Evolutionary conservation across 768 basidiomycete genomes (phyloP), one percentile per base, ranked within the genome.

Genomic region (Brasilioporus rufonigricans): DNA sequence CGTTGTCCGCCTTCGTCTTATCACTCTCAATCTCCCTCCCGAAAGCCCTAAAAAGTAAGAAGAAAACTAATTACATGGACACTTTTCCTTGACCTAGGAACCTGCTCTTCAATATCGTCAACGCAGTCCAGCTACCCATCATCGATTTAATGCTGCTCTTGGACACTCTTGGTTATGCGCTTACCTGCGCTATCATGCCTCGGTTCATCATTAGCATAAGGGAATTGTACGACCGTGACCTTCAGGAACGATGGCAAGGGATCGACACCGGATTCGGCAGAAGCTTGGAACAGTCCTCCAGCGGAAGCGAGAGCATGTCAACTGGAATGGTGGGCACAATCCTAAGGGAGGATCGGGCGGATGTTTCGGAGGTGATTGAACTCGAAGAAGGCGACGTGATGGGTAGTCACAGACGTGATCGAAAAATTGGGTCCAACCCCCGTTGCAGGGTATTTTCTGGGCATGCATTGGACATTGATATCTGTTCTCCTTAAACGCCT

Each of bases 141-240:
- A 8, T 11, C 12, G 18, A 21, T 16, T 6, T 57, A 9, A 35
- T 39, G 55, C 1, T 35, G 4, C 24, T 50, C 38, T 2, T 50
- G 13, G 36, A 49, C 24, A 12, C 24, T 24, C 6, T 57, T 5
- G 26, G 33, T 11, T 58, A 57, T 39, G 24, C 56, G 13, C 33
- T 45, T 27, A 27, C 45, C 6, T 52, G 38, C 13, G 38, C 32
- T 16, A n/a, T 56, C 5, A 52, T 62, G 26, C 59, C 59, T 7
- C 53, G 62, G 7, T 64, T 64, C 43, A 51, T 64, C 46, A 52
- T 64, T 4, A 40, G 24, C 27, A 41, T 64, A 18, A 56, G 63
- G 19, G 55, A 50, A 8, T 8, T 55, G 32, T 54, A 44, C 31
- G 50, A 56, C 12, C 36, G 27, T 3, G 48, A 49, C 19, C 1